Base-by-base conservation (phyloP, 1,284 basidiomycete genomes). In the Rhodotorula sp. region DNA sequence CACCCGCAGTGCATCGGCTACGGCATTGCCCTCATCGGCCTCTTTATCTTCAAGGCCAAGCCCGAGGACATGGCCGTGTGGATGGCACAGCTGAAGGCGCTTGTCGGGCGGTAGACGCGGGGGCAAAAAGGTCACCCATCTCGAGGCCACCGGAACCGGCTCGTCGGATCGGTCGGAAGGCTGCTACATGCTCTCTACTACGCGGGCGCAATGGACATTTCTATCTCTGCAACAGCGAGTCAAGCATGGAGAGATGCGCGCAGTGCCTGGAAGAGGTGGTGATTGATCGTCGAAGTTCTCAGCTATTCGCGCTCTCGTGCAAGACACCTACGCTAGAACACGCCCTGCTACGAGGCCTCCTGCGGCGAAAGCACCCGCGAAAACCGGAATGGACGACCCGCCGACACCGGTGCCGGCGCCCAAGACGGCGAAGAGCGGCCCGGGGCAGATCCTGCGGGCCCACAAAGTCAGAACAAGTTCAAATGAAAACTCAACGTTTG, bases 1-100 rank as follows among this genome's bases (percentile, higher is more conserved):
- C 42, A 12, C 19, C 13, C 81, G 53, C 82, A 84, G 74, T 78
- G 76, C 8, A 41, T 76, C 46, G 76, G 76, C 13, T 79, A 77
- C 61, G 66, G 44, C 25, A 65, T 77, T 58, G 78, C 77, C 0
- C 59, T 78, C 8, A 19, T 19, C 44, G 70, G 70, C 19, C 50
- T 60, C 14, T 64, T 56, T 23, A 44, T 64, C 41, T 60, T 61
- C 61, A 76, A 76, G 66, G 74, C 75, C 8, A 55, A 62, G n/a
- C 64, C 61, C 13, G 72, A 74, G 17, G 57, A 61, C 19, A 50
- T 74, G 53, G 70, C 66, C 12, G 72, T 49, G 7, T 74, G 74
- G 50, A 16, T 71, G 41, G 74, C 74, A 4, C 60, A 64, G 23
- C 19, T 66, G 21, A 67, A 68, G 46, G 60, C 70, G 3, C 23